A percentile compares a stretch with the other conserved stretches of the same genome.
Conservation (phyloP, 805 yeast genomes). For the Nakazawaea ambrosiae region DNA sequence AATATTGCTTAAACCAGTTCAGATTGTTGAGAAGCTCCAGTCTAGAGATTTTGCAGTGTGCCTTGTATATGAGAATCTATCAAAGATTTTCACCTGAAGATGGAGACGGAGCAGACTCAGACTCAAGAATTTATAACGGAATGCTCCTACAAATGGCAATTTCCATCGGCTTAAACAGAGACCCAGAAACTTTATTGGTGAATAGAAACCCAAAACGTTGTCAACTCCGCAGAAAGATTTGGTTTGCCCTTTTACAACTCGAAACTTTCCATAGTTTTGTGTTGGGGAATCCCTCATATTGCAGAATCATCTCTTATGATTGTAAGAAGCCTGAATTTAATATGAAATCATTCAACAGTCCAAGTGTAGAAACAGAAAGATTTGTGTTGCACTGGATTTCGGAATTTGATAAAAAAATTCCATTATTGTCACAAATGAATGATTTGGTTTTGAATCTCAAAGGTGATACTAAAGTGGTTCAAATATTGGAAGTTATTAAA, state of each 20-base stretch:
- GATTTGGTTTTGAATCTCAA: slow-evolving; percentile 27
- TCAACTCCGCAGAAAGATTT: slow-evolving; percentile 40
- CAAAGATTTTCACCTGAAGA: slow-evolving; percentile 38
- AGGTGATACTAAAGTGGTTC: slow-evolving; percentile 25
- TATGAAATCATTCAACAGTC: slow-evolving; percentile 21
- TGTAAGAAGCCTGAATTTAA: slow-evolving; percentile 33
- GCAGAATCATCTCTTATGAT: slow-evolving; percentile 31
- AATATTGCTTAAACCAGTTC: slow-evolving; percentile 40
- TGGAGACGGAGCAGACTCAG: slow-evolving; percentile 44
- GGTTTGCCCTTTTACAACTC: slow-evolving; percentile 36
- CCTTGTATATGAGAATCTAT: slow-evolving; percentile 36
- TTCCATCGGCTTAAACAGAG: slow-evolving; percentile 51
- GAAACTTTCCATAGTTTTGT: slow-evolving; percentile 34
- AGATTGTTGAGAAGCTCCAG: slow-evolving; percentile 33
- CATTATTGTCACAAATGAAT: slow-evolving; percentile 22
- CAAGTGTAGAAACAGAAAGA: slow-evolving; percentile 28
- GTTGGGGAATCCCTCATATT: slow-evolving; percentile 35
- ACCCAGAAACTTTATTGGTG: slow-evolving; percentile 39
- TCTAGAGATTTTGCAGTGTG: slow-evolving; percentile 38
- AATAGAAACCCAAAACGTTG: slow-evolving; percentile 23
- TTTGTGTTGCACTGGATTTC: slow-evolving; percentile 23
- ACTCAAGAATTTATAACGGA: slow-evolving; percentile 39
- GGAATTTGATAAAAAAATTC: slow-evolving; percentile 20
- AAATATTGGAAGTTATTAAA: slow-evolving; percentile 24
- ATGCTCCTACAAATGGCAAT: slow-evolving; percentile 52